Evolutionary conservation across 2,329 filamentous ascomycete species (phyloP), one percentile per base, ranked within the genome.

Genomic region (Penicillium griseofulvum): DNA sequence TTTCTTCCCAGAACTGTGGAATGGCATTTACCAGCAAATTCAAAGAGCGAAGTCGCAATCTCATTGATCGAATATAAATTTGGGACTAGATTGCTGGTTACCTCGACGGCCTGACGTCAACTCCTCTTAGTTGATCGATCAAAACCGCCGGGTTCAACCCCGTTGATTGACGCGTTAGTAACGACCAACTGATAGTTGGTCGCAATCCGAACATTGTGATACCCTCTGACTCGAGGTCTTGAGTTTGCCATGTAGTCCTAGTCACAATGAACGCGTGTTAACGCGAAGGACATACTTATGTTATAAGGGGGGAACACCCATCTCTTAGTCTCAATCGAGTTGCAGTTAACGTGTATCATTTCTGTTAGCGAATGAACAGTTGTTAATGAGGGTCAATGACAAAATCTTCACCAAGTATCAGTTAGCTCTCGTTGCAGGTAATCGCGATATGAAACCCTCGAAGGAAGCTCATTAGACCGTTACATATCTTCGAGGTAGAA

Each of bases 1-100:
- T 6, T 77, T 75, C 50, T 76, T 71, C 53, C 76, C 76, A 14
- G 74, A 76, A 38, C 57, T 76, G 22, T 79, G 77, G 77, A 71
- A 71, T 34, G 63, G 69, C 55, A 72, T 79, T 29, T 78, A 73
- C 57, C 67, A 69, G 52, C 68, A 71, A 50, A 75, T 79, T 33
- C 73, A 70, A 49, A 66, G 49, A 36, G 65, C 59, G 47, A 52
- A 49, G 19, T 38, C 26, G 6, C 26, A 19, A 19, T 19, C 31
- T 31, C 38, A 11, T 19, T 50, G 3, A 50, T 22, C 5, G 5
- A 24, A 31, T 6, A n/a, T 24, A n/a, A 12, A 36, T 22, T 16
- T 11, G 8, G 6, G 6, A 49, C 11, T 41, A 26, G 19, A 38
- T 28, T 11, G 9, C 19, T 5, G 10, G 7, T 33, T 26, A 8